Base-by-base conservation (phyloP, 164 flowering plant genomes). In the Berberis thunbergii region DNA sequence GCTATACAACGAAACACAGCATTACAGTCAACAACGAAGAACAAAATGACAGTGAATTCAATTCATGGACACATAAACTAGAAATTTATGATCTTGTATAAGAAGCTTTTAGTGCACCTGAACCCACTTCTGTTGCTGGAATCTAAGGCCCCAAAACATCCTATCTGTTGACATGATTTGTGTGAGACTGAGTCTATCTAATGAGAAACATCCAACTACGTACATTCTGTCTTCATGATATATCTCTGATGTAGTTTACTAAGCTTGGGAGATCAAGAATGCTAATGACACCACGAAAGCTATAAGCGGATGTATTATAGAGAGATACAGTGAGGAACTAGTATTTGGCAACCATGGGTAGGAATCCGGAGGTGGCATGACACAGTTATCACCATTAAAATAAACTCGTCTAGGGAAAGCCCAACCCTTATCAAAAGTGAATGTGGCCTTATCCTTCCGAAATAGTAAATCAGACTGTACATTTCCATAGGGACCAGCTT, bases 371-470 rank as follows among this genome's bases (percentile, higher is more conserved):
- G 88, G 84, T 39, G 94, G 94, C 72, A 85, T 72, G 73, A 79
- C 80, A 70, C 94, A 87, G 61, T 84, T 83, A 55, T 87, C 94
- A 26, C 88, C 90, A 60, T 85, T 87, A 74, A 87, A 85, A 73
- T 87, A 85, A 44, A 87, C 79, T 56, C 78, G 75, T 48, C 84
- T 69, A 38, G 88, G 90, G 56, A 85, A 87, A 5, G 85, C 90
- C 94, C 90, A 87, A 43, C 94, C 94, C 63, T 87, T 78, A 49
- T 85, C 79, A 57, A 87, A 84, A 12, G 94, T 87, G 77, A 87
- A 87, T 26, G 84, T 80, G 43, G 71, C 59, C 50, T 52, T 65
- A 63, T 87, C 86, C 73, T 87, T 87, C 54, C 71, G 80, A 67
- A 87, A 72, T 1, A 85, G 86, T 59, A 87, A 63, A 70, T 85